Percentiles rank a stretch among this genome's conserved stretches.
Conservation (phyloP, 768 basidiomycete species). For the Favolaschia claudopus region DNA sequence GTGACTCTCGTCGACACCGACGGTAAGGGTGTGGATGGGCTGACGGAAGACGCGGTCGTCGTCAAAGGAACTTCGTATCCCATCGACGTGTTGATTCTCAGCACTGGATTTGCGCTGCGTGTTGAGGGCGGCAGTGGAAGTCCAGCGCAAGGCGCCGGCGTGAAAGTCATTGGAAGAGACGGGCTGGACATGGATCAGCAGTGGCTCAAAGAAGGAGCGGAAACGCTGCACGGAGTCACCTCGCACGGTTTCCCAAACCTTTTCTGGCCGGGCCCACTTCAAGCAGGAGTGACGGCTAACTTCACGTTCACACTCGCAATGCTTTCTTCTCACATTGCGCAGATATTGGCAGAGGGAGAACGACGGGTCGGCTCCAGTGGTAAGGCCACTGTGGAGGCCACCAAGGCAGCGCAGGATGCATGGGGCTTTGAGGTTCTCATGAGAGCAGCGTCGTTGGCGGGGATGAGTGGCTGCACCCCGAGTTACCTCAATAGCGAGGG, state of each 20-base stretch:
- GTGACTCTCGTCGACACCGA: constrained; percentile 29
- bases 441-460: constrained; percentile 11
- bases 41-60: constrained; percentile 3
- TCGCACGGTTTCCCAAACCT: constrained; percentile 25
- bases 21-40: constrained; percentile 18
- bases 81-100: constrained; percentile 16
- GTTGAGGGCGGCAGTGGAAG: neutral
- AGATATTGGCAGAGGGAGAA: neutral
- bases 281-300: constrained; percentile 13
- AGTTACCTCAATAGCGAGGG: constrained; percentile 16
- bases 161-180: constrained; percentile 1
- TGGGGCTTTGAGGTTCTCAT: constrained; percentile 3
- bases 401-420: constrained; percentile 9
- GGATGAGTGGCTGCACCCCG: constrained; percentile 15
- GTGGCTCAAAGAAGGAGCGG: constrained; percentile 9
- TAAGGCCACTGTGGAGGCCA: constrained; percentile 4
- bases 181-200: constrained; percentile 16
- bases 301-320: neutral
- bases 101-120: constrained; percentile 11
- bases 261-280: constrained; percentile 15
- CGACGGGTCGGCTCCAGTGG: neutral
- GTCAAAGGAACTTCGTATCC: constrained; percentile 15
- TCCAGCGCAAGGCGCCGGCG: neutral
- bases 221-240: constrained; percentile 21
- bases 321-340: constrained; percentile 12